These are phyloP conservation scores for Dothistroma pini DNA, from an alignment of 2,329 filamentous ascomycete species.

Conservation along the genomic window DNA sequence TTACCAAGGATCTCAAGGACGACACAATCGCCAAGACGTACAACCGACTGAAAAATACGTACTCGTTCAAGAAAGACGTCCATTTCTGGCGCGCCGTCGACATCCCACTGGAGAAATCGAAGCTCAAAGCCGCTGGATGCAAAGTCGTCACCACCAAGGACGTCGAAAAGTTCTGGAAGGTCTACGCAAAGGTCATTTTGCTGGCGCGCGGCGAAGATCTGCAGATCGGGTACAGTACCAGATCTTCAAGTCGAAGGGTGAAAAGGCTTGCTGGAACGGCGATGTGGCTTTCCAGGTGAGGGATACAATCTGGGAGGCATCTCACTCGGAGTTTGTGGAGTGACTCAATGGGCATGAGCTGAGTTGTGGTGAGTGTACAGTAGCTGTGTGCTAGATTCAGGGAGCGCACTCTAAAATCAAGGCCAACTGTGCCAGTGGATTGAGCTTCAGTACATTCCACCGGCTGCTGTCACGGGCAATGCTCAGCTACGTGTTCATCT, in stretches of 20 bases:
- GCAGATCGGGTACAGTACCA: slow-evolving; percentile 9
- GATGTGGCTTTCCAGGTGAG: slow-evolving; percentile 4
- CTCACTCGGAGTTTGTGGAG: slow-evolving; percentile 10
- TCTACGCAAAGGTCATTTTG: slow-evolving; percentile 2
- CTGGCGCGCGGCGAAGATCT: not conserved
- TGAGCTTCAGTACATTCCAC: no score
- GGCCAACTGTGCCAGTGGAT: no score
- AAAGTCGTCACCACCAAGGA: not conserved
- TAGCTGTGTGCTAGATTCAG: not conserved
- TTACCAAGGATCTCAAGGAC: not conserved
- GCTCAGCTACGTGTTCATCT: not conserved
- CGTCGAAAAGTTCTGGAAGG: slow-evolving; percentile 5
- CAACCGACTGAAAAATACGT: not conserved
- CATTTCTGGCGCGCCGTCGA: slow-evolving; percentile 3
- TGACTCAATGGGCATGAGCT: not conserved
- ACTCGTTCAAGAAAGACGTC: not conserved
- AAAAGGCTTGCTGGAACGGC: no score
- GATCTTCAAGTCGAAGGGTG: slow-evolving; percentile 5
- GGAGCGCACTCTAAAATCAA: no score
- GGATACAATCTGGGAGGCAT: slow-evolving; percentile 10
- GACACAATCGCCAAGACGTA: not conserved
- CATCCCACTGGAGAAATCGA: not conserved
- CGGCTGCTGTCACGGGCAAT: no score
- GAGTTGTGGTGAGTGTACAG: not conserved
- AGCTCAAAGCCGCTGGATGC: slow-evolving; percentile 1